Evolutionary conservation across 306 rosid species (phyloP), one percentile per base, ranked within the genome.

Genomic region (Spatholobus suberectus): DNA sequence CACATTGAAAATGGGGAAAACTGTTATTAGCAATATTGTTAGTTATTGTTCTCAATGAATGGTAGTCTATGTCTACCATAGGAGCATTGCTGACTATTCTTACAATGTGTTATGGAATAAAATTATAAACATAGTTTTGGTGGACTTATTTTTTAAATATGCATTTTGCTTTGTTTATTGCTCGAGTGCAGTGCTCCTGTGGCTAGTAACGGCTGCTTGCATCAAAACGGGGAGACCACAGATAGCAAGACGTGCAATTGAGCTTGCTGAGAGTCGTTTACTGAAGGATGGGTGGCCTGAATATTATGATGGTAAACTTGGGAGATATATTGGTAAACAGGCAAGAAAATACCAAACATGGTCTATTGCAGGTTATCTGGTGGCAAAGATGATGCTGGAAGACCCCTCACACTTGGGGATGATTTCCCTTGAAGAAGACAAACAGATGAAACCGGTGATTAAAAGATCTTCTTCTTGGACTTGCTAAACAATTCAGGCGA

Each of bases 351-450:
- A 94, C 83, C 98, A 94, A 85, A 94, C 98, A 18, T 94, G 98
- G 98, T 94, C 98, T 2, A 89, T 94, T 79, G 89, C 97, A n/a
- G 98, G 97, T 72, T 94, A 94, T 85, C 82, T 94, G 75, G 98
- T 94, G 66, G 98, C 98, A 24, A 94, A 94, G 88, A 94, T 94
- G 98, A 76, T 94, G 97, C 91, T 93, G 63, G 97, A 93, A 86
- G 97, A 94, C 77, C 98, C 98, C 4, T 94, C 98, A 0, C 98
- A 94, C 80, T 76, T 90, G 89, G 98, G 98, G 18, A 94, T 94
- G 98, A 92, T 94, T 77, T 90, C 98, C 26, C 93, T 92, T 23
- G 98, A 94, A 92, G 98, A 94, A 84, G 98, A 90, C 88, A 94
- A 88, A 85, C 97, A 89, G 78, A 94, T 92, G 98, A 94, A 94